These are phyloP conservation scores for Penicillium janthinellum DNA, from an alignment of 2,329 filamentous ascomycete genomes.

Conservation along the genomic window DNA sequence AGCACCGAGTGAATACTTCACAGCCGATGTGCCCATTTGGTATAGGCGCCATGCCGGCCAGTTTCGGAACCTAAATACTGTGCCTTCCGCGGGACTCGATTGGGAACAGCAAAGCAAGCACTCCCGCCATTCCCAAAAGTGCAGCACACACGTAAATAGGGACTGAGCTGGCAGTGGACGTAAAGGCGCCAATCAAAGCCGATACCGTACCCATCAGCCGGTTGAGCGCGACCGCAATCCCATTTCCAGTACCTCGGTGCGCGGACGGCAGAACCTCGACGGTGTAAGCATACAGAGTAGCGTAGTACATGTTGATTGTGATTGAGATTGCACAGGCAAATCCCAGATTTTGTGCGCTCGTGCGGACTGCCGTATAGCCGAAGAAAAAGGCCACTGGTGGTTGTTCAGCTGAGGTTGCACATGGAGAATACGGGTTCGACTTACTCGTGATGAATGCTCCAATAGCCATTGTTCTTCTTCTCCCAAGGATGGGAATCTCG, in stretches of 20 bases:
- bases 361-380: constrained; percentile 68
- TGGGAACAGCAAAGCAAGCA: constrained; percentile 22
- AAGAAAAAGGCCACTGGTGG: constrained; percentile 67
- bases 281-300: constrained; percentile 64
- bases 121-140: constrained; percentile 21
- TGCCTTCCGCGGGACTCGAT: constrained; percentile 18
- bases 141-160: constrained; percentile 32
- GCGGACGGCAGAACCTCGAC: constrained; percentile 45
- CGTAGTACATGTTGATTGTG: constrained; percentile 71
- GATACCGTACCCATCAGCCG: constrained; percentile 30
- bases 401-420: not conserved
- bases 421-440: not conserved
- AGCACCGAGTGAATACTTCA: not conserved
- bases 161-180: constrained; percentile 25
- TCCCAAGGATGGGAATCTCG: constrained; percentile 58
- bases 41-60: no score
- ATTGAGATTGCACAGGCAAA: constrained; percentile 70
- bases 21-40: not conserved
- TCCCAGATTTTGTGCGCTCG: constrained; percentile 62
- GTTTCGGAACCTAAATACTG: not conserved
- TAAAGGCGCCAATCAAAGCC: constrained; percentile 25
- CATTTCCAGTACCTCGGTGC: constrained; percentile 31
- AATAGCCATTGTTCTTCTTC: constrained; percentile 65
- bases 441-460: constrained; percentile 60
- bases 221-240: constrained; percentile 29